These are phyloP conservation scores for Bondarzewia mesenterica DNA, from an alignment of 1,284 basidiomycete genomes.

Conservation along the genomic window DNA sequence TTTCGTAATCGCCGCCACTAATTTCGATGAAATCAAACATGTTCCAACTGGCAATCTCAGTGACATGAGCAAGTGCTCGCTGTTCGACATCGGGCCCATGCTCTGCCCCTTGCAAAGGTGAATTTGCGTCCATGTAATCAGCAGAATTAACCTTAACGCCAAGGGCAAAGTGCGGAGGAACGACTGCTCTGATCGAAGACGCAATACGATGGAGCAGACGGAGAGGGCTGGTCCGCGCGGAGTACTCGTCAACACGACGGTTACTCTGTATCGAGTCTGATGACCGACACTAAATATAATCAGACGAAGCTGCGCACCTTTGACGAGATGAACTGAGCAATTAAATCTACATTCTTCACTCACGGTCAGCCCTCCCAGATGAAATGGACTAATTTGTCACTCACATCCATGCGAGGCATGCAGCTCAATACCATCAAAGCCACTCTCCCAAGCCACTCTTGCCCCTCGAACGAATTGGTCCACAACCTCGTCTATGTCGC, in stretches of 20 bases:
- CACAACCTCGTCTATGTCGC: constrained; percentile 59
- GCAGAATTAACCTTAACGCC: constrained; percentile 86
- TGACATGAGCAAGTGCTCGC: constrained; percentile 60
- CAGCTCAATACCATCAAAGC: constrained; percentile 86
- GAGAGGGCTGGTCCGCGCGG: constrained; percentile 38
- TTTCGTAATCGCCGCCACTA: constrained; percentile 83
- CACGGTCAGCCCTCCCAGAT: constrained; percentile 5
- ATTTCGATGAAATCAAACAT: constrained; percentile 80
- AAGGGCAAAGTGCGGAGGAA: constrained; percentile 59
- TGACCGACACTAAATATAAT: neutral
- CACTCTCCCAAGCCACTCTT: constrained; percentile 54
- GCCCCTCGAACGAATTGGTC: constrained; percentile 68
- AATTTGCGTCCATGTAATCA: constrained; percentile 62
- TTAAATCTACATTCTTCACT: constrained; percentile 49
- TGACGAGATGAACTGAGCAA: constrained; percentile 79
- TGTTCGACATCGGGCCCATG: constrained; percentile 25
- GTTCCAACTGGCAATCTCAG: constrained; percentile 54
- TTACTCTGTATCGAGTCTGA: constrained; percentile 47
- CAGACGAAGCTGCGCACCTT: constrained; percentile 37
- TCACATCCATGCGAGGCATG: constrained; percentile 87
- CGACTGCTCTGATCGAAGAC: constrained; percentile 46
- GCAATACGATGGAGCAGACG: constrained; percentile 63
- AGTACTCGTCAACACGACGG: constrained; percentile 56
- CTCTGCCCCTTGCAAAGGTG: constrained; percentile 18
- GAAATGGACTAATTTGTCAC: constrained; percentile 18